phyloP scores from a whole-genome alignment of 805 yeast species.

The Cyberlindnera euphorbiiphila region DNA sequence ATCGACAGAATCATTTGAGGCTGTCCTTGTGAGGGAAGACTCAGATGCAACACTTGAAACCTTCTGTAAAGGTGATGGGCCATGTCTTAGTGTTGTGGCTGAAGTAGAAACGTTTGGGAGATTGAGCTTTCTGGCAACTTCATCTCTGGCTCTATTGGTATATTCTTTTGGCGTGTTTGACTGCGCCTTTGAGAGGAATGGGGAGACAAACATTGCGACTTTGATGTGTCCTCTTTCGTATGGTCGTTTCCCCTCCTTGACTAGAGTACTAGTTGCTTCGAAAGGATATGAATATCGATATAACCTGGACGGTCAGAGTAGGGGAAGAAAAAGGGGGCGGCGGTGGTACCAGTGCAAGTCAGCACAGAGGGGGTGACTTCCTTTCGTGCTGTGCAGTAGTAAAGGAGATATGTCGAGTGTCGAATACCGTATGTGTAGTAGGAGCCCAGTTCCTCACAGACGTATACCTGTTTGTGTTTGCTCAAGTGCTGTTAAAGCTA shows the following conservation, averaged over 20 bases:
- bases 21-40: conserved; percentile 20
- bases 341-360: too few relatives aligned
- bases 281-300: too few relatives aligned
- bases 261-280: too few relatives aligned
- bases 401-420: too few relatives aligned
- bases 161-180: conserved; percentile 29
- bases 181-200: conserved; percentile 15
- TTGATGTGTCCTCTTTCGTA: background rate
- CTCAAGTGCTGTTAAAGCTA: too few relatives aligned
- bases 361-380: too few relatives aligned
- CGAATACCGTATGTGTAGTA: too few relatives aligned
- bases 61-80: conserved; percentile 28
- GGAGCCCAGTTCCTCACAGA: too few relatives aligned
- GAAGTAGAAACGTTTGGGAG: conserved; percentile 11
- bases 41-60: conserved; percentile 26
- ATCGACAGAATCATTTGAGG: conserved; percentile 23
- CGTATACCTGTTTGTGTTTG: background rate
- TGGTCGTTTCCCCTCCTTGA: background rate
- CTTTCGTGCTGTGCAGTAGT: too few relatives aligned
- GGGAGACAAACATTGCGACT: conserved; percentile 25
- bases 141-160: conserved; percentile 30
- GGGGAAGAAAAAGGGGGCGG: too few relatives aligned
- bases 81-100: conserved; percentile 23
- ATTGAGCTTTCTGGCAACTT: conserved; percentile 26
- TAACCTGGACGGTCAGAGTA: too few relatives aligned